Conservation (phyloP, 1,284 basidiomycete genomes). For the Ustilago shanxiensis region DNA sequence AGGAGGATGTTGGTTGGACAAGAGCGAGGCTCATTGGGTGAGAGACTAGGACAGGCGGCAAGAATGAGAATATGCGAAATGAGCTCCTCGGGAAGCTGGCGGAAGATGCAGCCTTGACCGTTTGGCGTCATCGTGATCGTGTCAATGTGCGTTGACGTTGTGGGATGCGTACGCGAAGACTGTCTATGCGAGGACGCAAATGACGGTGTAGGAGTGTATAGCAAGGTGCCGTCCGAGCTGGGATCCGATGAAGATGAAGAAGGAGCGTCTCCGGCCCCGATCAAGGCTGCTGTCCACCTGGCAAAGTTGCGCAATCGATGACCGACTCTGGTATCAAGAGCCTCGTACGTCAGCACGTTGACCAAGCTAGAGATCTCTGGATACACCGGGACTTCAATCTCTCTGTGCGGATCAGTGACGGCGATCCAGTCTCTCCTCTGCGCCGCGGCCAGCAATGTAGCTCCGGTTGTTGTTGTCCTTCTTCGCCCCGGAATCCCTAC, state of each 20-base stretch:
- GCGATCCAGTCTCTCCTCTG: slow-evolving; percentile 54
- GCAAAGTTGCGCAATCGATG: slow-evolving; percentile 10
- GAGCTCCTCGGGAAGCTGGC: slow-evolving; percentile 46
- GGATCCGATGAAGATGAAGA: neutral
- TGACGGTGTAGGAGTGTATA: neutral
- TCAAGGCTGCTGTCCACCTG: slow-evolving; percentile 9
- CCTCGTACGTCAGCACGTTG: slow-evolving; percentile 30
- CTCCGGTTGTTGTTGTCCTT: neutral
- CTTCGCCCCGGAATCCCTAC: neutral
- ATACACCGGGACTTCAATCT: slow-evolving; percentile 41
- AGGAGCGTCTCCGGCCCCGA: slow-evolving; percentile 1
- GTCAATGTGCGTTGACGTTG: neutral
- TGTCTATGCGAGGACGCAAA: neutral
- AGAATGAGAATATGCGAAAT: slow-evolving; percentile 45
- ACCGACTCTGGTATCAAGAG: slow-evolving; percentile 25
- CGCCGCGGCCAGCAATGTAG: slow-evolving; percentile 7
- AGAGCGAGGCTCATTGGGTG: slow-evolving; percentile 36
- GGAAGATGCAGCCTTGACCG: slow-evolving; percentile 8
- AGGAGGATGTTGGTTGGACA: slow-evolving; percentile 48
- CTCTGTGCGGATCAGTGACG: slow-evolving; percentile 36
- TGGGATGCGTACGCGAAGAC: neutral
- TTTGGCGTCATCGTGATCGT: slow-evolving; percentile 6
- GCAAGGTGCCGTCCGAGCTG: neutral
- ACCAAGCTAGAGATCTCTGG: slow-evolving; percentile 39
- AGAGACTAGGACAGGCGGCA: slow-evolving; percentile 46